Conservation (phyloP, 495 filamentous ascomycete species). For the Clohesyomyces aquaticus region DNA sequence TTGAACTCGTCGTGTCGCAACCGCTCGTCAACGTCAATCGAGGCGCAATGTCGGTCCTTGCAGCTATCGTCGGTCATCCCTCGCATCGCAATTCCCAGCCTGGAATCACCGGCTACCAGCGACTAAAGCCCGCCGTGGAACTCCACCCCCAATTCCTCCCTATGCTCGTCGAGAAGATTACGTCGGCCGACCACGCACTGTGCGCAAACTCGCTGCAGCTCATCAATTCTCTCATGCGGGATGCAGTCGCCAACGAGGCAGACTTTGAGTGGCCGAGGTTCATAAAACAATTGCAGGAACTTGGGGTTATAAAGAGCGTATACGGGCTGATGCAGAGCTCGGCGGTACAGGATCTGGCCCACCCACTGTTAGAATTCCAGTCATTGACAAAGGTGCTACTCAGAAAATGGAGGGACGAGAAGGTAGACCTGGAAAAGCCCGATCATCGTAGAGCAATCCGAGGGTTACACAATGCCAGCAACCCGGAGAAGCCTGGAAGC, state of each 20-base stretch:
- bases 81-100: conserved; percentile 56
- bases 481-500: conserved; percentile 54
- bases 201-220: conserved; percentile 95
- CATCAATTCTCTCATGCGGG: conserved; percentile 92
- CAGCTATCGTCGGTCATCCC: conserved; percentile 87
- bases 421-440: conserved; percentile 79
- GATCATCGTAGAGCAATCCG: conserved; percentile 90
- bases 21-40: conserved; percentile 96
- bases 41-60: conserved; percentile 94
- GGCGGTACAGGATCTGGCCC: conserved; percentile 89
- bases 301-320: conserved; percentile 90
- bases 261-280: conserved; percentile 89
- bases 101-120: conserved; percentile 62
- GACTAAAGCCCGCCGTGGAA: conserved; percentile 88
- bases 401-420: conserved; percentile 86
- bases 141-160: conserved; percentile 92
- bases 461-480: conserved; percentile 80
- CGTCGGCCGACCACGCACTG: conserved; percentile 91
- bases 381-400: conserved; percentile 86
- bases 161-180: conserved; percentile 84
- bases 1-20: conserved; percentile 92
- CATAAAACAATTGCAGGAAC: conserved; percentile 87
- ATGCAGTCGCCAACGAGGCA: conserved; percentile 82
- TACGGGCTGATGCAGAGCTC: conserved; percentile 90
- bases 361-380: conserved; percentile 93